These are phyloP conservation scores for Kodamaea alishanica DNA, from an alignment of 1,139 yeast species.

Conservation along the genomic window DNA sequence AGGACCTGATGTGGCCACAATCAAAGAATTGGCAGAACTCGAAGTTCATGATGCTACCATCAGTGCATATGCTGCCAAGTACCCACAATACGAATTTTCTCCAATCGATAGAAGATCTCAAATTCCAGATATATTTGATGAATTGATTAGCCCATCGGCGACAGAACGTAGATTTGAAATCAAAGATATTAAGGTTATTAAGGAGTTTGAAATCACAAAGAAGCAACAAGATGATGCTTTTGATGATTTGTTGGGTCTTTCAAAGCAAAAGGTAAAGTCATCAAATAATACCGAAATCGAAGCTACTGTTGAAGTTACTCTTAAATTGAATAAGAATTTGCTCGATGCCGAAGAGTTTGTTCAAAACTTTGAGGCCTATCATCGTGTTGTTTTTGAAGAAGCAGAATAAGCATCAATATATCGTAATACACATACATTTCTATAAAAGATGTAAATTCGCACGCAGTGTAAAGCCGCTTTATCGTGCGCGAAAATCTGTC, in stretches of 20 bases:
- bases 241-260: constrained; percentile 48
- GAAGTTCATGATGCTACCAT: constrained; percentile 31
- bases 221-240: constrained; percentile 21
- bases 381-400: too few species aligned
- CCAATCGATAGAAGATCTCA: constrained; percentile 37
- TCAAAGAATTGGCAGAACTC: constrained; percentile 17
- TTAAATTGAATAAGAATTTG: constrained; percentile 33
- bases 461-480: too few species aligned
- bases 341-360: constrained; percentile 38
- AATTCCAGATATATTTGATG: constrained; percentile 54
- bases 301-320: constrained; percentile 41
- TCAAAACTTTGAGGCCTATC: constrained; percentile 28
- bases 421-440: too few species aligned
- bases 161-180: constrained; percentile 57
- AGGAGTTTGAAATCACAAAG: neutral
- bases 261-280: constrained; percentile 5
- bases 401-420: too few species aligned
- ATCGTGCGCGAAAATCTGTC: too few species aligned
- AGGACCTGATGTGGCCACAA: constrained; percentile 3
- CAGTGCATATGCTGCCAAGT: constrained; percentile 39
- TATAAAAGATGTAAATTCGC: too few species aligned
- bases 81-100: constrained; percentile 44
- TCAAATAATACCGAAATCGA: neutral
- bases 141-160: constrained; percentile 55
- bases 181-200: neutral